A percentile compares a stretch with the other conserved stretches of the same genome.
These are phyloP conservation scores for Exserohilum turcica DNA, from an alignment of 2,329 filamentous ascomycete genomes.

Conservation along the genomic window DNA sequence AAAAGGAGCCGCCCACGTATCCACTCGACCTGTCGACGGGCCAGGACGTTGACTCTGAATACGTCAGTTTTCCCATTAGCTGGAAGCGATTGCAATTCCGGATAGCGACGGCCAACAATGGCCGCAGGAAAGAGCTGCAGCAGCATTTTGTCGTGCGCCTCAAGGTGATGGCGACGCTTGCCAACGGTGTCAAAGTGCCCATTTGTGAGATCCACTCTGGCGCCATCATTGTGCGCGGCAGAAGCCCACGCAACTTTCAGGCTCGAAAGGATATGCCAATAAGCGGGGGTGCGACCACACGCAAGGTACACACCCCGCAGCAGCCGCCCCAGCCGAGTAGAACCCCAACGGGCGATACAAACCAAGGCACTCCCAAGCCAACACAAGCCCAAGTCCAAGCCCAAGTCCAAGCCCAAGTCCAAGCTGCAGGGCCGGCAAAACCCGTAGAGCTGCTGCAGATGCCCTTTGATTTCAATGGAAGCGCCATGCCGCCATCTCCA, in stretches of 20 bases:
- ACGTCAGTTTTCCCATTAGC: slow-evolving; percentile 87
- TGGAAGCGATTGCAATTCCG: slow-evolving; percentile 94
- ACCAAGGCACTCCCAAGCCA: slow-evolving; percentile 36
- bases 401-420: slow-evolving; percentile 32
- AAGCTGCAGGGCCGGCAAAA: slow-evolving; percentile 33
- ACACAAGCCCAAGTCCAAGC: slow-evolving; percentile 31
- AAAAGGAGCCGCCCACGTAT: slow-evolving; percentile 85
- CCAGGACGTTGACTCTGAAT: slow-evolving; percentile 77
- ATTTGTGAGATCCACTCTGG: slow-evolving; percentile 85
- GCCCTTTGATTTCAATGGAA: slow-evolving; percentile 50
- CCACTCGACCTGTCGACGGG: slow-evolving; percentile 71
- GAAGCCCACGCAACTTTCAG: slow-evolving; percentile 94
- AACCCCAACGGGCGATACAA: slow-evolving; percentile 45
- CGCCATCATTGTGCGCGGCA: slow-evolving; percentile 89
- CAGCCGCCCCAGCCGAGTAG: slow-evolving; percentile 39
- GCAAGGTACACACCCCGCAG: slow-evolving; percentile 59
- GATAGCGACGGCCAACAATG: slow-evolving; percentile 95
- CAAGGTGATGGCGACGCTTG: slow-evolving; percentile 81
- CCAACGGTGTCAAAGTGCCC: slow-evolving; percentile 80
- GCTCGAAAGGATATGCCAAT: slow-evolving; percentile 91
- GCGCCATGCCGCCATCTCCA: slow-evolving; percentile 49
- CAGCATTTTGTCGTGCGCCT: slow-evolving; percentile 93
- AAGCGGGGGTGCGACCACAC: slow-evolving; percentile 76
- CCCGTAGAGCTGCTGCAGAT: slow-evolving; percentile 47
- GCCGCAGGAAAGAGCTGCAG: slow-evolving; percentile 89